These are phyloP conservation scores for Aeschynomene evenia DNA, from an alignment of 306 rosid species.

Conservation along the genomic window DNA sequence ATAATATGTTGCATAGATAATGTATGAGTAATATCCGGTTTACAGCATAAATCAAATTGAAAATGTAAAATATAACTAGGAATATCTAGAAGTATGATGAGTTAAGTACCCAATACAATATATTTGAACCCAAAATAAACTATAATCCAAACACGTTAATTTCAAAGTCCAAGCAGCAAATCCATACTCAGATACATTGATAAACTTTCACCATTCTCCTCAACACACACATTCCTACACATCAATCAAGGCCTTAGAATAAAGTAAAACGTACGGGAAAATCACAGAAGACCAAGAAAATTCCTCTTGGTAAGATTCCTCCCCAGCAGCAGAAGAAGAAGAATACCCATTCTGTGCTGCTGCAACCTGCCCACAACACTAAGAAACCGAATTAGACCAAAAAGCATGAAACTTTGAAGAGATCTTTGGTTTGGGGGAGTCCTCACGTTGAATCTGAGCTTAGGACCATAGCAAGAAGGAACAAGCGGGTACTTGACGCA, in stretches of 20 bases:
- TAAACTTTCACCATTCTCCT: not conserved
- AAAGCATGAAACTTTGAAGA: slow-evolving; percentile 38
- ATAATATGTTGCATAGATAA: no score
- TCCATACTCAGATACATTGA: not conserved
- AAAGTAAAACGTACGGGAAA: slow-evolving; percentile 67
- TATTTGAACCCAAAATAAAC: not conserved
- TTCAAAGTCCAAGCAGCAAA: no score
- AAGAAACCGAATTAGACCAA: slow-evolving; percentile 10
- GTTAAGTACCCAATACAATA: no score
- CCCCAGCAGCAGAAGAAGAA: slow-evolving; percentile 60
- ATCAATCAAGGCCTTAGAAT: not conserved
- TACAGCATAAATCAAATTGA: no score
- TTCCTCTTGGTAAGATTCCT: slow-evolving; percentile 46
- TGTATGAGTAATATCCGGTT: no score
- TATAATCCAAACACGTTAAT: no score
- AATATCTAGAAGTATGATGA: no score
- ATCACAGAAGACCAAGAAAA: slow-evolving; percentile 76
- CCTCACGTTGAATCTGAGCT: slow-evolving; percentile 51
- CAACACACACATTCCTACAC: not conserved
- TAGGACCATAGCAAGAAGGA: slow-evolving; percentile 24
- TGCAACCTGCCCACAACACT: slow-evolving; percentile 54
- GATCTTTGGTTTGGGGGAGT: slow-evolving; percentile 5
- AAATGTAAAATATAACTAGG: no score
- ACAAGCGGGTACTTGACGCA: slow-evolving; percentile 31
- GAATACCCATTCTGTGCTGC: slow-evolving; percentile 55